phyloP scores from a whole-genome alignment of 495 filamentous ascomycete genomes.

The Penicillium nucicola region DNA sequence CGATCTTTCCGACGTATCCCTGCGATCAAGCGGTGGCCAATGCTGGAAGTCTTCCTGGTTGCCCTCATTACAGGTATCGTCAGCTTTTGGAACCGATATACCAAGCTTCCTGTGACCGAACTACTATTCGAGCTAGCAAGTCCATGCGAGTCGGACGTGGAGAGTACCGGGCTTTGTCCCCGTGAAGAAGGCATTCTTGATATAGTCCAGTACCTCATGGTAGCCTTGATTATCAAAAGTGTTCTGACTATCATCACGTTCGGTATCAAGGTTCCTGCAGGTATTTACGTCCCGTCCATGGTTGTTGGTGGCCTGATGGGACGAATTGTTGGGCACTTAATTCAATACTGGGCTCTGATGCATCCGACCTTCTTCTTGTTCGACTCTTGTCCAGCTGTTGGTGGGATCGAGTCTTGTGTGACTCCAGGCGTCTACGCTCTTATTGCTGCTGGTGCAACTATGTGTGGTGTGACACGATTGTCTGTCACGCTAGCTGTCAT shows the following conservation, averaged over 20 bases:
- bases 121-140: conserved; percentile 86
- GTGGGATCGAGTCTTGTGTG: conserved; percentile 77
- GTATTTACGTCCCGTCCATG: conserved; percentile 98
- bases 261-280: conserved; percentile 91
- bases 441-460: conserved; percentile 91
- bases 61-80: conserved; percentile 78
- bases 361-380: conserved; percentile 72
- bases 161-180: conserved; percentile 71
- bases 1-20: conserved; percentile 79
- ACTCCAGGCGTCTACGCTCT: conserved; percentile 94
- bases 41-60: conserved; percentile 86
- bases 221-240: conserved; percentile 87
- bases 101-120: conserved; percentile 85
- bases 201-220: conserved; percentile 63
- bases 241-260: conserved; percentile 85
- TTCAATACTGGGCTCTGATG: conserved; percentile 76
- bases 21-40: conserved; percentile 75
- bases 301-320: conserved; percentile 94
- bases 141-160: conserved; percentile 68
- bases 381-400: conserved; percentile 64
- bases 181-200: conserved; percentile 68
- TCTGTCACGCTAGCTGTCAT: conserved; percentile 96
- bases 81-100: conserved; percentile 92
- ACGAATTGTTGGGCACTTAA: conserved; percentile 78
- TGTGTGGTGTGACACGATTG: conserved; percentile 94